Conservation (phyloP, 805 yeast genomes). For the Saccharomycopsis sp. region DNA sequence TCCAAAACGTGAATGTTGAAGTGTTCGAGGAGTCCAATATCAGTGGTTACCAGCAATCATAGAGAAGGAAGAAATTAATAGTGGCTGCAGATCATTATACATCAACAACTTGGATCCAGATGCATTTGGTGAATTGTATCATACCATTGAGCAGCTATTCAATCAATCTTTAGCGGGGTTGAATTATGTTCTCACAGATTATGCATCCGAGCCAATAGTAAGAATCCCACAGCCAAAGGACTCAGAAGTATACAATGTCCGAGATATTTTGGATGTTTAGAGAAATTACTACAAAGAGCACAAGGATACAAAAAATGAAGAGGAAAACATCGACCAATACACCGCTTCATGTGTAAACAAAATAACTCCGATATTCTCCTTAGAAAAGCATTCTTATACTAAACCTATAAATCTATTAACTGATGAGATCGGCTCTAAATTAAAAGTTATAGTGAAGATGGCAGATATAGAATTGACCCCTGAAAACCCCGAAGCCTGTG, state of each 20-base stretch:
- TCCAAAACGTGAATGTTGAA: background rate
- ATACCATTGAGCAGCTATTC: constrained; percentile 29
- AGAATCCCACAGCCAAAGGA: background rate
- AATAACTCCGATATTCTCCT: background rate
- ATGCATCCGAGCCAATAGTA: background rate
- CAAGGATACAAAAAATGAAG: background rate
- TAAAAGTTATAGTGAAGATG: constrained; percentile 35
- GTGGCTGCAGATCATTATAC: constrained; percentile 28
- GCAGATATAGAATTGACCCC: constrained; percentile 38
- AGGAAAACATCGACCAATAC: background rate
- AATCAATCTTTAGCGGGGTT: constrained; percentile 30
- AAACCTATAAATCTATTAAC: background rate
- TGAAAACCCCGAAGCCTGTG: constrained; percentile 34
- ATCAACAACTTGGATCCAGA: constrained; percentile 37
- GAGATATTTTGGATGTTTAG: too few species aligned
- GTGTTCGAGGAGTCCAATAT: constrained; percentile 26
- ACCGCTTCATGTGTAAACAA: background rate
- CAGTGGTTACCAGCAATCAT: constrained; percentile 36
- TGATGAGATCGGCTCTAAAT: constrained; percentile 7
- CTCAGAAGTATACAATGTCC: background rate
- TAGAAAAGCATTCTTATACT: background rate
- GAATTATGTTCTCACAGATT: constrained; percentile 27
- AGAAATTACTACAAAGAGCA: background rate
- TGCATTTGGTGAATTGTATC: constrained; percentile 26
- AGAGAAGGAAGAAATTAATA: background rate